These are phyloP conservation scores for Piromyces sp. DNA, from an alignment of 192 early-diverging fungal species.

Conservation along the genomic window DNA sequence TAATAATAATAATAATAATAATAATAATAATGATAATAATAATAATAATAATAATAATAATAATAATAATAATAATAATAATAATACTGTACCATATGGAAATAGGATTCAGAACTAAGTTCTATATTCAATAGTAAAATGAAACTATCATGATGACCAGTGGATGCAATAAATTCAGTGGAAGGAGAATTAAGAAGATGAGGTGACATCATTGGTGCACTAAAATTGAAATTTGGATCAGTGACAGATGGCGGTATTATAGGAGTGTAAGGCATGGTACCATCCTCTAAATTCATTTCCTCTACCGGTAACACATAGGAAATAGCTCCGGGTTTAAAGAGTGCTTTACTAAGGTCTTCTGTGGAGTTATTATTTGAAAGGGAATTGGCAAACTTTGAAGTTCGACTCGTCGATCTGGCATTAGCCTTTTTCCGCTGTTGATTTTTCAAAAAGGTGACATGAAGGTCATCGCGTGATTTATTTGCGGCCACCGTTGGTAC, in stretches of 20 bases:
- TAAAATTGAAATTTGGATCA: neutral
- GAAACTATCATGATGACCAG: neutral
- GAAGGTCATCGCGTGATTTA: neutral
- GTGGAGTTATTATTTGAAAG: neutral
- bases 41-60: neutral
- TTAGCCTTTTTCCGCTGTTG: neutral
- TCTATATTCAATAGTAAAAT: constrained; percentile 16
- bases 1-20: neutral
- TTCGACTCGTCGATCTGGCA: neutral
- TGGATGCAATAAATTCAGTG: constrained; percentile 1
- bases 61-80: constrained; percentile 27
- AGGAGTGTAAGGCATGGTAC: neutral
- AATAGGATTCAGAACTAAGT: constrained; percentile 41
- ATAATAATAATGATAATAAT: constrained; percentile 17
- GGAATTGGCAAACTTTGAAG: neutral
- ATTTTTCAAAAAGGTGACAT: neutral
- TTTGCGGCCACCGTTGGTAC: neutral
- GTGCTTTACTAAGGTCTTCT: neutral
- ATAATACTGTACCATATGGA: constrained; percentile 43
- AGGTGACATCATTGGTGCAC: constrained; percentile 9
- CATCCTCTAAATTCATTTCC: constrained; percentile 4
- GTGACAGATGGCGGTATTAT: constrained; percentile 4
- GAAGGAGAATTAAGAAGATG: constrained; percentile 9
- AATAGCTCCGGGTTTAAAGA: neutral
- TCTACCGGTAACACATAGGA: constrained; percentile 13